These are phyloP conservation scores for Coemansia sp. DNA, from an alignment of 192 early-diverging fungal genomes.

Conservation along the genomic window DNA sequence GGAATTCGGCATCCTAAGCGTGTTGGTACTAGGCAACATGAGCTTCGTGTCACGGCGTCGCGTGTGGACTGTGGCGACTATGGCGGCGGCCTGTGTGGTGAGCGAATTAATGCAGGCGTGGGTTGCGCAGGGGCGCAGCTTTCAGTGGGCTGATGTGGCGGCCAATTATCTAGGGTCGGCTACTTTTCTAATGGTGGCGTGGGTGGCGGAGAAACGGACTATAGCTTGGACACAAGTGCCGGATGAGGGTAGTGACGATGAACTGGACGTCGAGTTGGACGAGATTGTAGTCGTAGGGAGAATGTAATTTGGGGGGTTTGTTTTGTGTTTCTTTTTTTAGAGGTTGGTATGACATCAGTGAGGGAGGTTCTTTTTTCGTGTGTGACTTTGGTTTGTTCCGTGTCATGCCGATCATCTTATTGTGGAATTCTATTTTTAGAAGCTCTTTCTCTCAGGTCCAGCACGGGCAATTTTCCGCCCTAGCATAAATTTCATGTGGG, in stretches of 20 bases:
- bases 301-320: neutral
- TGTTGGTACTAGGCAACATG: slow-evolving; percentile 15
- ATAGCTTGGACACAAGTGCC: slow-evolving; percentile 8
- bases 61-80: slow-evolving; percentile 27
- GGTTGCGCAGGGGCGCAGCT: slow-evolving; percentile 35
- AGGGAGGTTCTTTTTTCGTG: neutral
- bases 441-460: neutral
- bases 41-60: slow-evolving; percentile 31
- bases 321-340: slow-evolving; percentile 13
- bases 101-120: slow-evolving; percentile 42
- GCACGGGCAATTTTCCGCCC: slow-evolving; percentile 9
- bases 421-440: neutral
- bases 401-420: slow-evolving; percentile 1
- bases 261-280: slow-evolving; percentile 51
- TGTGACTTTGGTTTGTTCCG: slow-evolving; percentile 4
- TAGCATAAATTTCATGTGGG: neutral
- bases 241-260: slow-evolving; percentile 24
- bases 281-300: slow-evolving; percentile 34
- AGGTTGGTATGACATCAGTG: neutral
- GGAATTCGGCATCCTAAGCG: slow-evolving; percentile 36
- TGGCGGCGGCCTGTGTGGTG: slow-evolving; percentile 21
- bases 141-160: slow-evolving; percentile 44
- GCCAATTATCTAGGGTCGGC: slow-evolving; percentile 39
- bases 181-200: slow-evolving; percentile 42
- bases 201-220: slow-evolving; percentile 44